Conservation (phyloP, 164 flowering plant genomes). For the Paratinospora sagittata region DNA sequence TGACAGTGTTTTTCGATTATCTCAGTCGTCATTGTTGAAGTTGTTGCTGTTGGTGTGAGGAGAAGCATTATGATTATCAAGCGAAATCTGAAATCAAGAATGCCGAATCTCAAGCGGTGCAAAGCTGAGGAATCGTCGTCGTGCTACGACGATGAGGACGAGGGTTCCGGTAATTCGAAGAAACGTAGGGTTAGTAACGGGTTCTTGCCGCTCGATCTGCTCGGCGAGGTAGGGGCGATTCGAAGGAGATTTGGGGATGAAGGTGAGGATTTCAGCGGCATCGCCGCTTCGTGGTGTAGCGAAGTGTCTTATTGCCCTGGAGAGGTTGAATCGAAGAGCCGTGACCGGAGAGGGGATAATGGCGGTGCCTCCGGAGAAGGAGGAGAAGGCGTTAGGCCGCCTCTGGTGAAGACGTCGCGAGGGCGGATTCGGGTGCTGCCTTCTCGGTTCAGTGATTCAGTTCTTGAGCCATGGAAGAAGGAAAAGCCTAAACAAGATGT, state of each 20-base stretch:
- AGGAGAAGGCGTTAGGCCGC: constrained; percentile 23
- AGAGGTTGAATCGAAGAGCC: constrained; percentile 25
- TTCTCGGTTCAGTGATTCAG: constrained; percentile 49
- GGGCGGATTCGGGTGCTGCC: constrained; percentile 52
- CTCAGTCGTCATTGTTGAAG: constrained; percentile 5
- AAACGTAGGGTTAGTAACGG: constrained; percentile 21
- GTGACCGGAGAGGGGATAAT: neutral
- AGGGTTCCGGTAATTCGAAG: constrained; percentile 25
- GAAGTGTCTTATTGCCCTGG: constrained; percentile 27
- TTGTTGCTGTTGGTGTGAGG: neutral
- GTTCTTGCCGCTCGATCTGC: constrained; percentile 45
- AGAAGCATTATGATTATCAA: constrained; percentile 37
- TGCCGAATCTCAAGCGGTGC: constrained; percentile 42
- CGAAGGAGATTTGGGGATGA: constrained; percentile 14
- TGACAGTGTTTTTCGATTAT: neutral
- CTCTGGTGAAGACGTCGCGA: constrained; percentile 40
- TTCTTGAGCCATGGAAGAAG: constrained; percentile 37
- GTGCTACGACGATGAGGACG: constrained; percentile 22
- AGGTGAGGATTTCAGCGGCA: neutral
- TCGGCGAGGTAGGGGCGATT: constrained; percentile 47
- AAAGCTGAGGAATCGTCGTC: constrained; percentile 21
- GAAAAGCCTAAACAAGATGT: constrained; percentile 24
- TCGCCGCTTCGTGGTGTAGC: constrained; percentile 17
- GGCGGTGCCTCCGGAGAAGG: constrained; percentile 11
- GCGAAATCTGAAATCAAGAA: constrained; percentile 33